Evolutionary conservation across 441 rosid genomes (phyloP).

Genomic region (Geranium incanum): DNA sequence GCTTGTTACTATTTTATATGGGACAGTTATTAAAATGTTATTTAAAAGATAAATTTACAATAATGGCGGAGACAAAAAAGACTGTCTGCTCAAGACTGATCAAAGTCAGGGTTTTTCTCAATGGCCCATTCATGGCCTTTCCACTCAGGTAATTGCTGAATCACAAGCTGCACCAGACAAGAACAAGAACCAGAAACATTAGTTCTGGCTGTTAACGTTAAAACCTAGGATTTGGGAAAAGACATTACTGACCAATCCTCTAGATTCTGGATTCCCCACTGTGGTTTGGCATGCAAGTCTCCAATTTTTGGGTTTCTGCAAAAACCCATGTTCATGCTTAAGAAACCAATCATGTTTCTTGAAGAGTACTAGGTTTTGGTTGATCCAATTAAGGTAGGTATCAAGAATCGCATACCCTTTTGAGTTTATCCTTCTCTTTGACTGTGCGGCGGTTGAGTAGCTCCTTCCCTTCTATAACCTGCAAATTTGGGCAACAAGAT

Average conservation of each 20-base stretch:
- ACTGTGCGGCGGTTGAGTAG: slow-evolving; percentile 64
- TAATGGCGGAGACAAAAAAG: background rate
- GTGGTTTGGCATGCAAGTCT: slow-evolving; percentile 83
- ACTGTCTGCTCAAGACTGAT: slow-evolving; percentile 27
- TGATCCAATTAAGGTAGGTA: background rate
- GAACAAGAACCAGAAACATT: background rate
- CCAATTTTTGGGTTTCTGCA: slow-evolving; percentile 75
- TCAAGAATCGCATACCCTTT: slow-evolving; percentile 34
- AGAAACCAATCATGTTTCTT: background rate
- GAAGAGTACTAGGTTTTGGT: background rate
- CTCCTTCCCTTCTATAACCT: slow-evolving; percentile 79
- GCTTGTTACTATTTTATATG: too few species aligned
- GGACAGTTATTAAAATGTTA: slow-evolving; percentile 1
- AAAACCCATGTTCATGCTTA: background rate
- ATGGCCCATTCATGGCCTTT: slow-evolving; percentile 73
- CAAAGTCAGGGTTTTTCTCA: too few species aligned
- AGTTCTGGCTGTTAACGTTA: background rate
- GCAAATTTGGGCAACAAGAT: background rate
- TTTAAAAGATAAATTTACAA: slow-evolving; percentile 16
- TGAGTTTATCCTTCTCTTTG: slow-evolving; percentile 64
- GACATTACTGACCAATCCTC: slow-evolving; percentile 51
- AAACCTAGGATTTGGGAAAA: background rate
- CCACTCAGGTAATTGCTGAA: slow-evolving; percentile 92
- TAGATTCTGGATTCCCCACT: slow-evolving; percentile 67
- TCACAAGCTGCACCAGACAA: slow-evolving; percentile 56